Percentiles rank a stretch among this genome's conserved stretches.
Conservation (phyloP, 345 rosid genomes). For the Capsella bursapastoris region DNA sequence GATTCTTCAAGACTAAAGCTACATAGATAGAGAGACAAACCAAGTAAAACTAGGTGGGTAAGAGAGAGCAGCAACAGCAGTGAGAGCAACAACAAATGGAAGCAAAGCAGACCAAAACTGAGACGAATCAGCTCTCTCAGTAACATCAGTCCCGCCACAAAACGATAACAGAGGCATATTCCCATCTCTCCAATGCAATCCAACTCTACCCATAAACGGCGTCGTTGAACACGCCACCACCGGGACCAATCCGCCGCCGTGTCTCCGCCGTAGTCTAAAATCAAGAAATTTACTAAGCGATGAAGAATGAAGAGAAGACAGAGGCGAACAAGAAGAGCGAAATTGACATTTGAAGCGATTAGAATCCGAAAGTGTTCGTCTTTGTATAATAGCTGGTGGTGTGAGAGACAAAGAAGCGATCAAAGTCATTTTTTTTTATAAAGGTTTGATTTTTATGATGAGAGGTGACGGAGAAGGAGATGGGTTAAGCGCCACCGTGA, state of each 20-base stretch:
- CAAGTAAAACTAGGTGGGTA: constrained; percentile 90
- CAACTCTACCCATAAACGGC: constrained; percentile 75
- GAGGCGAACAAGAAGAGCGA: constrained; percentile 18
- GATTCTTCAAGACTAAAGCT: not conserved
- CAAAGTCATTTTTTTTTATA: constrained; percentile 40
- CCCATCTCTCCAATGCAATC: constrained; percentile 76
- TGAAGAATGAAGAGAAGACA: constrained; percentile 11
- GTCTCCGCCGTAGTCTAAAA: constrained; percentile 29
- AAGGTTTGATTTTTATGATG: not conserved
- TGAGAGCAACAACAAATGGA: constrained; percentile 83
- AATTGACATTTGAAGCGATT: constrained; percentile 18
- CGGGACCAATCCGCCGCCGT: constrained; percentile 41
- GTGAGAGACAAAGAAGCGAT: constrained; percentile 40
- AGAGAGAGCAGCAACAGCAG: constrained; percentile 84
- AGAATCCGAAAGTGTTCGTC: constrained; percentile 11
- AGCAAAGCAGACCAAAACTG: constrained; percentile 86
- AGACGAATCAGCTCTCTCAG: constrained; percentile 56
- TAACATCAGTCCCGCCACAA: constrained; percentile 52
- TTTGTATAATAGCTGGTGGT: constrained; percentile 36
- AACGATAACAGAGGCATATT: constrained; percentile 69
- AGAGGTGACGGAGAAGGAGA: not conserved
- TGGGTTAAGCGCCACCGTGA: constrained; percentile 38
- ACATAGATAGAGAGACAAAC: constrained; percentile 42
- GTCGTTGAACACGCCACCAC: constrained; percentile 67
- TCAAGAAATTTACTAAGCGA: constrained; percentile 22